Evolutionary conservation across 495 filamentous ascomycete genomes (phyloP).

Genomic region (Aspergillus wentii): DNA sequence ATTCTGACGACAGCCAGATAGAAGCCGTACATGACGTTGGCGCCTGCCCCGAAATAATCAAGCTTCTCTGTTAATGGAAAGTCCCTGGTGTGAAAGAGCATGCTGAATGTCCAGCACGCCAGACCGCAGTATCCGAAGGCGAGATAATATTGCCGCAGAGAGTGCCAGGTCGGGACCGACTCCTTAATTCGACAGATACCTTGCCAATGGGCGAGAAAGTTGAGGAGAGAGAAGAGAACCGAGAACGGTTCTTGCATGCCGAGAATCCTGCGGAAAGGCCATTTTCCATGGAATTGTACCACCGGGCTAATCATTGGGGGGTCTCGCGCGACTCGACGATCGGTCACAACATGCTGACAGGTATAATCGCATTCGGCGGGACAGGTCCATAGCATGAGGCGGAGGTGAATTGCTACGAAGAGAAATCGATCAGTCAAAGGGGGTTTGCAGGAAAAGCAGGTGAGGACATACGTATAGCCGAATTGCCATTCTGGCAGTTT

Average conservation of each 20-base stretch:
- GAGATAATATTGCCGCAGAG: constrained; percentile 76
- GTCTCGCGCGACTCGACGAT: constrained; percentile 59
- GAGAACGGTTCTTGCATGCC: constrained; percentile 94
- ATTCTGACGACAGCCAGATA: constrained; percentile 79
- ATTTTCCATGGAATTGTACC: constrained; percentile 98
- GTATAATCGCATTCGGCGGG: constrained; percentile 94
- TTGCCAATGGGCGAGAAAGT: constrained; percentile 79
- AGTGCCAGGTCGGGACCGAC: constrained; percentile 64
- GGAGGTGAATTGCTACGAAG: constrained; percentile 41
- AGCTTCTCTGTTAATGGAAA: constrained; percentile 82
- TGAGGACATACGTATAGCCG: constrained; percentile 39
- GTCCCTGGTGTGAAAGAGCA: constrained; percentile 87
- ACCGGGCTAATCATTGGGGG: constrained; percentile 60
- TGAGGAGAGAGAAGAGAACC: constrained; percentile 88
- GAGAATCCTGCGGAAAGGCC: constrained; percentile 86
- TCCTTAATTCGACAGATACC: constrained; percentile 68
- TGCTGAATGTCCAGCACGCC: constrained; percentile 78
- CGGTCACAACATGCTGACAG: constrained; percentile 91
- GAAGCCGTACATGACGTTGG: constrained; percentile 83
- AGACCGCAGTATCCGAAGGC: constrained; percentile 76
- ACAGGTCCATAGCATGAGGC: constrained; percentile 59
- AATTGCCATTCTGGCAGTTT: constrained; percentile 62
- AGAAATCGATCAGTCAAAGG: constrained; percentile 10
- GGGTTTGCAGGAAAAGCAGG: neutral
- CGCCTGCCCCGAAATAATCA: constrained; percentile 95